Evolutionary conservation across 768 basidiomycete genomes (phyloP), one percentile per base, ranked within the genome.

Genomic region (Rossbeevera mucosa): DNA sequence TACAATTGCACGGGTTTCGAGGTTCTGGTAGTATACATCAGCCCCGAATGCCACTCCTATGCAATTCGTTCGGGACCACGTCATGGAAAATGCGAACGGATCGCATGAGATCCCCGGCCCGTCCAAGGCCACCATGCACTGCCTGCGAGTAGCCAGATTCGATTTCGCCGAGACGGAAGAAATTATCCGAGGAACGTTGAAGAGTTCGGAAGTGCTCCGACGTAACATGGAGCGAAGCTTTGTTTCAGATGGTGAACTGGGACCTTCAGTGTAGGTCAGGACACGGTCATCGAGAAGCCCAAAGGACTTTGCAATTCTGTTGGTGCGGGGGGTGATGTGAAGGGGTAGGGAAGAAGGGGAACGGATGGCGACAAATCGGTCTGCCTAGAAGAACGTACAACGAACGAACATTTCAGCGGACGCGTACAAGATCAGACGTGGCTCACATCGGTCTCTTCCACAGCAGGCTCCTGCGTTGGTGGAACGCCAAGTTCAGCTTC

Each of bases 241-340:
- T 41, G 68, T 66, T 22, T 77, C 73, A 6, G 71, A 65, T 21
- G 65, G 52, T 5, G 63, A 59, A 44, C 60, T 58, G 2, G 68
- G 50, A 1, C 69, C 69, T 30, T 82, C 79, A 36, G 73, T 71
- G 63, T 74, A 85, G 44, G 72, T 79, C 49, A 86, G 69, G 26
- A 86, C 62, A 18, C 77, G 75, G 53, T 80, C 80, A 57, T 80
- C 79, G 7, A 77, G 58, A 31, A 86, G 73, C 7, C 84, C 85
- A 41, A 85, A 82, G 22, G 79, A 71, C 56, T 79, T 78, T 58
- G 82, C 80, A 42, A 86, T 82, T 20, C 85, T 78, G 49, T 76
- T 79, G n/a, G 85, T 83, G 16, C 85, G 80, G 12, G 85, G 85
- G 2, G 83, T 86, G 30, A 72, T 76, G 50, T 81, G 77, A 43